Percentiles rank a stretch among this genome's conserved stretches.
phyloP scores from a whole-genome alignment of 441 rosid genomes.

The Pelargonium citronellum region DNA sequence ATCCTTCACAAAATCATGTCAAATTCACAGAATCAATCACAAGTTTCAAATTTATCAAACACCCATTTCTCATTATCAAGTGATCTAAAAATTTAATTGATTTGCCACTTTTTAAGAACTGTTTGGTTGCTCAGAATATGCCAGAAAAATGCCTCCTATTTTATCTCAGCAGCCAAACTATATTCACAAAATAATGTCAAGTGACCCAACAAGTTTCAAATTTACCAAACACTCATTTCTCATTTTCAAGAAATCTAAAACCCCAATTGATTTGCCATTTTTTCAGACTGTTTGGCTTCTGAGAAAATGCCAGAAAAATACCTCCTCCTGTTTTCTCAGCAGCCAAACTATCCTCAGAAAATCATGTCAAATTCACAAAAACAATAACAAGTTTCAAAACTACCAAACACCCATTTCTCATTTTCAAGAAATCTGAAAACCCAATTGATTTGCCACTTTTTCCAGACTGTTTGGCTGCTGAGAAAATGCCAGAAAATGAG shows the following conservation, averaged over 20 bases:
- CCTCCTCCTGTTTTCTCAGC: constrained; percentile 15
- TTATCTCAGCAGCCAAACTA: constrained; percentile 15
- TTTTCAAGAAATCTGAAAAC: not conserved
- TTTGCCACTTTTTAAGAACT: not conserved
- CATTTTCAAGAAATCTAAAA: not conserved
- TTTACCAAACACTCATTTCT: constrained; percentile 14
- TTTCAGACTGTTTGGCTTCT: constrained; percentile 14
- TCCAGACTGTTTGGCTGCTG: constrained; percentile 17
- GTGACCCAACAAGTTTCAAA: no score
- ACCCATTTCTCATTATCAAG: constrained; percentile 13
- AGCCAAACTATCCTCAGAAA: no score
- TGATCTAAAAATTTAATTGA: no score
- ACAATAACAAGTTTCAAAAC: not conserved
- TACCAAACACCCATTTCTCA: constrained; percentile 14
- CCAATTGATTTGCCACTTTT: no score
- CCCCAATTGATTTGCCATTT: no score
- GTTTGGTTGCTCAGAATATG: constrained; percentile 17
- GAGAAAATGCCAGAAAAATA: not conserved
- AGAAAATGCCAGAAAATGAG: constrained; percentile 10
- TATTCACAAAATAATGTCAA: not conserved
- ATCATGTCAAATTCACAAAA: no score
- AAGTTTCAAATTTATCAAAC: not conserved
- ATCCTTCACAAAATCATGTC: not conserved
- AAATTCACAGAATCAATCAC: no score
- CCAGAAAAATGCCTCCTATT: not conserved